Evolutionary conservation across 306 rosid species (phyloP).

Genomic region (Cucurbita ficifolia): DNA sequence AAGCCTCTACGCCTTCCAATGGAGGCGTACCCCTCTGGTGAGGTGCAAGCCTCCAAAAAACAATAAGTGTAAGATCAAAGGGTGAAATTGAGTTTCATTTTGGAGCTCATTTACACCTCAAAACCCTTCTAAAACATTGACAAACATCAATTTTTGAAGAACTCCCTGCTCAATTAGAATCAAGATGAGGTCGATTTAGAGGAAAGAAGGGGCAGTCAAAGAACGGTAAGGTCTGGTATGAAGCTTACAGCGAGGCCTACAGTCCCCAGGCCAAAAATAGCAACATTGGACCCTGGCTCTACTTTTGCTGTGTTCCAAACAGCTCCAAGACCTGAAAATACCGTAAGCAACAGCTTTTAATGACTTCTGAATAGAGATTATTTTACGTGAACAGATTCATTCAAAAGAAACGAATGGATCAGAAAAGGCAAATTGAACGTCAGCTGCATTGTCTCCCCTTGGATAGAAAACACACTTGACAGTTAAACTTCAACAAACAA

Average conservation of each 20-base stretch:
- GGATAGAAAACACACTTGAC: neutral
- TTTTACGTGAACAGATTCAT: neutral
- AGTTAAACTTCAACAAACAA: neutral
- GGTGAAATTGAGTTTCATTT: neutral
- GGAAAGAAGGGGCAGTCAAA: slow-evolving; percentile 1
- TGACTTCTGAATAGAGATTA: neutral
- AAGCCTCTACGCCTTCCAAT: neutral
- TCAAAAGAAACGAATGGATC: neutral
- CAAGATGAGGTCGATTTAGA: neutral
- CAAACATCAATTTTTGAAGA: neutral
- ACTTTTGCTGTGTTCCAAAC: slow-evolving; percentile 99
- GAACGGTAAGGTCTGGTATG: slow-evolving; percentile 1
- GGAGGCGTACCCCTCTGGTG: neutral
- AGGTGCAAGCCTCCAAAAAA: neutral
- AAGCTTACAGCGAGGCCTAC: slow-evolving; percentile 88
- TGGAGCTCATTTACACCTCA: neutral
- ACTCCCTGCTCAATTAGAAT: neutral
- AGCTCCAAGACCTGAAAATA: slow-evolving; percentile 68
- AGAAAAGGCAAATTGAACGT: neutral
- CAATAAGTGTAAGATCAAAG: neutral
- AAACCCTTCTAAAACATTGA: neutral
- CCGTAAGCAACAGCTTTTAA: neutral
- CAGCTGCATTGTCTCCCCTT: neutral
- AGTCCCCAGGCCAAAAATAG: slow-evolving; percentile 86
- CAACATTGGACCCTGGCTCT: slow-evolving; percentile 74